A percentile compares a stretch with the other conserved stretches of the same genome.
phyloP scores from a whole-genome alignment of 306 rosid genomes.

The Vigna nakashimae region DNA sequence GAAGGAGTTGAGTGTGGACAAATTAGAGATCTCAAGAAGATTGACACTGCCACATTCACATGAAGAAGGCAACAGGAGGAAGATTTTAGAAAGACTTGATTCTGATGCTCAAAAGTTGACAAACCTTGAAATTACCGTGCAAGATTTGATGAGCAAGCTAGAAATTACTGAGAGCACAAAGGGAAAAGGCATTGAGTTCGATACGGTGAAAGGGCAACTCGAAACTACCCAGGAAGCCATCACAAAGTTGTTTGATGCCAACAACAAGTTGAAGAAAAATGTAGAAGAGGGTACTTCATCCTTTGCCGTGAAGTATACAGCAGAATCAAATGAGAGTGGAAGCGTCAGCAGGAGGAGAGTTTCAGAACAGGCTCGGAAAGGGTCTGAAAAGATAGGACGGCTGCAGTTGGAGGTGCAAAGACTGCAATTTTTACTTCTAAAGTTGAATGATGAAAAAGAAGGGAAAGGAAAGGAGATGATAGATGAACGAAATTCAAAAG shows the following conservation, averaged over 20 bases:
- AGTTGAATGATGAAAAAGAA: constrained; percentile 73
- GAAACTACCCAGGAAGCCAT: constrained; percentile 82
- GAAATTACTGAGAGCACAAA: constrained; percentile 61
- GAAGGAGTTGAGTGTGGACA: constrained; percentile 87
- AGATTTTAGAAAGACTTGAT: constrained; percentile 83
- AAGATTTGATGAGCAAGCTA: constrained; percentile 78
- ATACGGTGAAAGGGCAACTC: constrained; percentile 67
- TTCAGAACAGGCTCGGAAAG: constrained; percentile 82
- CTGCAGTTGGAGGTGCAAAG: constrained; percentile 92
- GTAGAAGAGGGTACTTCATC: constrained; percentile 68
- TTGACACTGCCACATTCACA: constrained; percentile 39
- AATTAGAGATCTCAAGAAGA: constrained; percentile 76
- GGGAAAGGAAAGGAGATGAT: constrained; percentile 56
- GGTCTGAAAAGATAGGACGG: constrained; percentile 86
- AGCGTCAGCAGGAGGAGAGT: constrained; percentile 69
- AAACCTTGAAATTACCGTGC: constrained; percentile 91
- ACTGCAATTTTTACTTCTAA: constrained; percentile 82
- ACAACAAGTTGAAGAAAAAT: constrained; percentile 69
- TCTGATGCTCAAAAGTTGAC: constrained; percentile 94
- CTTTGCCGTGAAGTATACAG: constrained; percentile 51
- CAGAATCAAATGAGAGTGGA: constrained; percentile 64
- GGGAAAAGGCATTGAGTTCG: constrained; percentile 62
- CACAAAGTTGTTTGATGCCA: constrained; percentile 70
- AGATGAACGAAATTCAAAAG: constrained; percentile 66
- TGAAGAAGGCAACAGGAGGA: constrained; percentile 77